phyloP scores from a whole-genome alignment of 2,329 filamentous ascomycete genomes.

The Nothopassalora personata region DNA sequence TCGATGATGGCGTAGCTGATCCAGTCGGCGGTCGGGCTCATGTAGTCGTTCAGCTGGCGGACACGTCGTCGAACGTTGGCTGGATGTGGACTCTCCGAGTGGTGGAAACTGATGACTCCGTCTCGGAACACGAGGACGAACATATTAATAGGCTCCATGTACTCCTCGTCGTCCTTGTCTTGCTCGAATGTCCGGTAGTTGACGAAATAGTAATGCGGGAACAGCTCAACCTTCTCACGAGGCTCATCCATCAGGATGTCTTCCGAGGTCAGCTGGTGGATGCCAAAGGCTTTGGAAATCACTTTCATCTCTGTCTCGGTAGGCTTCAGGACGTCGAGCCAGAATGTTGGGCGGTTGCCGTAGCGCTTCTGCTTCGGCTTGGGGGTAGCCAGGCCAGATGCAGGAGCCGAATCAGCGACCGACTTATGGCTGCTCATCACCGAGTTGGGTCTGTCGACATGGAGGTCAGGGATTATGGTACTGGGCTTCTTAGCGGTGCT shows the following conservation, averaged over 20 bases:
- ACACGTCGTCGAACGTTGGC: constrained; percentile 93
- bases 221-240: constrained; percentile 95
- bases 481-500: background rate
- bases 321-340: constrained; percentile 86
- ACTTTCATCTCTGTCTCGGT: constrained; percentile 96
- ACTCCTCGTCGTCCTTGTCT: constrained; percentile 80
- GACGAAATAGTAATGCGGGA: constrained; percentile 97
- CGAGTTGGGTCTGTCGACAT: constrained; percentile 3
- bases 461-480: background rate
- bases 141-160: constrained; percentile 93
- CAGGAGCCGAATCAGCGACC: constrained; percentile 13
- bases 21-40: constrained; percentile 92
- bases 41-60: constrained; percentile 86
- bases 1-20: constrained; percentile 98
- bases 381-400: constrained; percentile 22
- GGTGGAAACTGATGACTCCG: constrained; percentile 93
- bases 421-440: constrained; percentile 8
- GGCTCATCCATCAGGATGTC: constrained; percentile 97
- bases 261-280: constrained; percentile 90
- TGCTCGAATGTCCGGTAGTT: constrained; percentile 98
- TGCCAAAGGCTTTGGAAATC: constrained; percentile 85
- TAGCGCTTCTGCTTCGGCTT: constrained; percentile 38
- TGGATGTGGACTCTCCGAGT: constrained; percentile 90
- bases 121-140: constrained; percentile 96
- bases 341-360: constrained; percentile 88